Conservation (phyloP, 1,284 basidiomycete species). For the Pulchroboletus neoregius region DNA sequence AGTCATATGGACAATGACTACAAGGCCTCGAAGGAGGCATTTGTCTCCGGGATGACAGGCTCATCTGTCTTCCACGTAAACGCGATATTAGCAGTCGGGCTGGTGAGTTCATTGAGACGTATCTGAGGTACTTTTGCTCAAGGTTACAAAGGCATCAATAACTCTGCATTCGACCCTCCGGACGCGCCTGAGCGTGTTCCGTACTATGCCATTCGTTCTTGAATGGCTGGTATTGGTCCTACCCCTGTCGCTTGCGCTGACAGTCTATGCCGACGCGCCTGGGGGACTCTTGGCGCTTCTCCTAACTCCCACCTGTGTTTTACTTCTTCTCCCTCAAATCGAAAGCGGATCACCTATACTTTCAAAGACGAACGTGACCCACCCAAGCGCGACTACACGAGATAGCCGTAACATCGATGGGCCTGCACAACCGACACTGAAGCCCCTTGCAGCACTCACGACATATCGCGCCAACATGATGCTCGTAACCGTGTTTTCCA, state of each 20-base stretch:
- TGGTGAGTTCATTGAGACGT: slow-evolving; percentile 49
- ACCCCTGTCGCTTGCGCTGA: slow-evolving; percentile 79
- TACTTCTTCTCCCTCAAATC: slow-evolving; percentile 42
- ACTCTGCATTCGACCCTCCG: slow-evolving; percentile 59
- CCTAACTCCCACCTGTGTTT: slow-evolving; percentile 40
- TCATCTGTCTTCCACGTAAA: slow-evolving; percentile 77
- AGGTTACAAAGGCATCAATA: slow-evolving; percentile 58
- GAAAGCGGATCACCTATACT: slow-evolving; percentile 50
- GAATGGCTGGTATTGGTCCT: slow-evolving; percentile 69
- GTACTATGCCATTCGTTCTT: slow-evolving; percentile 40
- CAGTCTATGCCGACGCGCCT: slow-evolving; percentile 63
- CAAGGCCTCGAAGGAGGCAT: slow-evolving; percentile 83
- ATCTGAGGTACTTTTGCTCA: slow-evolving; percentile 11
- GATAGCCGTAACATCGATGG: slow-evolving; percentile 6
- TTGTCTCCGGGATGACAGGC: slow-evolving; percentile 79
- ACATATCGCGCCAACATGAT: slow-evolving; percentile 95
- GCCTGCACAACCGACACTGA: slow-evolving; percentile 25
- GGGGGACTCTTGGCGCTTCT: slow-evolving; percentile 50
- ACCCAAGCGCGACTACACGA: slow-evolving; percentile 18
- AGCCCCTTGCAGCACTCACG: slow-evolving; percentile 69
- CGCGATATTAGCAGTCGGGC: slow-evolving; percentile 62
- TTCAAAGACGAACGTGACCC: slow-evolving; percentile 34
- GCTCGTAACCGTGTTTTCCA: slow-evolving; percentile 86
- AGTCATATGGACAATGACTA: slow-evolving; percentile 54
- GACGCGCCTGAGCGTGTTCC: slow-evolving; percentile 42